A percentile compares a stretch with the other conserved stretches of the same genome.
phyloP scores from a whole-genome alignment of 176 grass and related monocot genomes.

The Typha latifolia region DNA sequence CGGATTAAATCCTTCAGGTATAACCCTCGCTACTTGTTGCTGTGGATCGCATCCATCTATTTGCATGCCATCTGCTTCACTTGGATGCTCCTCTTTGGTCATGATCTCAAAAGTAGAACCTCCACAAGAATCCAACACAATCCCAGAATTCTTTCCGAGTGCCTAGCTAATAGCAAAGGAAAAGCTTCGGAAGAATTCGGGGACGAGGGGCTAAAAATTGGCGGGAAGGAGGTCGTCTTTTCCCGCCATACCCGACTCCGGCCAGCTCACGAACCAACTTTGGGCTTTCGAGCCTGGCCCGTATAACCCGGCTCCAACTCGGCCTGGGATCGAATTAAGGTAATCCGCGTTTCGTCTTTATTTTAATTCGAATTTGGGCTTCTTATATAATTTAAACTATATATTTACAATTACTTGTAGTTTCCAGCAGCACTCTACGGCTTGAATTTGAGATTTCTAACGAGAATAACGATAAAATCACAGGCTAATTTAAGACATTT shows the following conservation, averaged over 20 bases:
- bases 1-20: slow-evolving; percentile 34
- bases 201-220: background rate
- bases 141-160: too few species aligned
- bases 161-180: background rate
- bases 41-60: slow-evolving; percentile 25
- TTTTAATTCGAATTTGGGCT: too few species aligned
- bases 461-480: too few species aligned
- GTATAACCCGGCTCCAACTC: too few species aligned
- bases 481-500: too few species aligned
- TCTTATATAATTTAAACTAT: too few species aligned
- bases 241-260: background rate
- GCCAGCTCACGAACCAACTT: background rate
- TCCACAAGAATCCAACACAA: background rate
- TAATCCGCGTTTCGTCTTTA: too few species aligned
- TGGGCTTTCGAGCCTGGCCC: too few species aligned
- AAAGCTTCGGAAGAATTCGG: background rate
- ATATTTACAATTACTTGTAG: too few species aligned
- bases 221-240: background rate
- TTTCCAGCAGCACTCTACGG: too few species aligned
- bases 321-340: too few species aligned
- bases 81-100: slow-evolving; percentile 25
- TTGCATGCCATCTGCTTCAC: slow-evolving; percentile 32
- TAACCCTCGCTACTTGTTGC: slow-evolving; percentile 12
- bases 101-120: slow-evolving; percentile 6
- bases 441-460: too few species aligned